Evolutionary conservation across 2,329 filamentous ascomycete genomes (phyloP), one percentile per base, ranked within the genome.

Genomic region (Alternaria triticimaculans): DNA sequence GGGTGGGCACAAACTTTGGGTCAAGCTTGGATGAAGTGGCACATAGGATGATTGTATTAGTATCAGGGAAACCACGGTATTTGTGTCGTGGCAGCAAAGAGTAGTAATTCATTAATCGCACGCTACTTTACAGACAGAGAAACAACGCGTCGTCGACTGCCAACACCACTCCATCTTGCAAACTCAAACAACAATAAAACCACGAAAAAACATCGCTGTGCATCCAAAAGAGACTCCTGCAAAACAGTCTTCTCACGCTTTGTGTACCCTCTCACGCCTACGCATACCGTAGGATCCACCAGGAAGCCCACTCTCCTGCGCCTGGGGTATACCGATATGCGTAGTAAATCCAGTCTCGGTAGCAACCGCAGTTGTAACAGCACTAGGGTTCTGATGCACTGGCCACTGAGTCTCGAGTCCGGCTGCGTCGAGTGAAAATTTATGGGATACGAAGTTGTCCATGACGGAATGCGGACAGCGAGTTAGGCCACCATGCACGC

Each of bases 21-120:
- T 23, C 23, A 23, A 23, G 23, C 23, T 51, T 57, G 51, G 50
- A 48, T 58, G 11, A 55, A 1, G 20, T 55, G 21, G 44, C 41
- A 49, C 12, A 41, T 21, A 6, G 48, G 44, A 60, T 41, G 58
- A 55, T 48, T 56, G 54, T 60, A 60, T 20, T 41, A 60, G 33
- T 51, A 58, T 23, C 28, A 37, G 45, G 26, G 5, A 11, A 18
- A 23, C 3, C 20, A 43, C 18, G 11, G 11, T 5, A 25, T 15
- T n/a, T 21, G 51, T 45, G 51, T 37, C 53, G 43, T 46, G 46
- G 51, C 4, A 14, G 33, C 37, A 60, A 21, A 57, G 23, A 33
- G 41, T 46, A 20, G 33, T 57, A 50, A 57, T 57, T 51, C 37
- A 57, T 50, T 51, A 57, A 57, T 61, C 18, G 26, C 28, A 57